Base-by-base conservation (phyloP, 1,284 basidiomycete genomes). In the Puccinia novopanici region DNA sequence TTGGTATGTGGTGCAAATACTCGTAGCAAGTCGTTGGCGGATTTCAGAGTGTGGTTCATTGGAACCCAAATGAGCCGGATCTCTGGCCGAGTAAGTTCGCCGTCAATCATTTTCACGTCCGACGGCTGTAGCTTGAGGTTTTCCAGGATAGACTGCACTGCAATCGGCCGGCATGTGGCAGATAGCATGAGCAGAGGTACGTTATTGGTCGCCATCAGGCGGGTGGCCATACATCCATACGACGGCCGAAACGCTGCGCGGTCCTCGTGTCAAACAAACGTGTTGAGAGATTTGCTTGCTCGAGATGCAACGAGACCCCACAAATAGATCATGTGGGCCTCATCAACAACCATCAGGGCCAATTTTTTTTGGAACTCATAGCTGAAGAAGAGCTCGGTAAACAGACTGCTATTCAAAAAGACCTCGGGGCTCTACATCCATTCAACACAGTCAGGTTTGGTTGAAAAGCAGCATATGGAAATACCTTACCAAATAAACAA, bases 401-500 rank as follows among this genome's bases (percentile, higher is more conserved):
- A 73, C 3, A 37, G 24, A 5, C 27, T 13, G 52, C 37, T 55
- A 40, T 73, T 73, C n/a, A 73, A 24, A n/a, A 54, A 73, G 12
- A 73, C 71, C 48, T 73, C 71, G 30, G 71, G 71, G 50, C 61
- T 65, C 61, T 65, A 24, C 34, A 24, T 17, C 50, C 15, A 37
- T 5, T 9, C 15, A n/a, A 19, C 3, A n/a, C 61, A 40, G 30
- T 65, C 61, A 65, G 34, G 5, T 65, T 13, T n/a, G 22, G n/a
- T n/a, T 40, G 10, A 40, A 6, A 22, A 24, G 19, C 10, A 40
- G 6, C 10, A 19, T 34, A 15, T 65, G 61, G 61, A 22, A 22
- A 40, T 19, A n/a, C n/a, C 61, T 40, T 3, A 73, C 71, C 50
- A 73, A 24, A 24, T 73, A 73, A 54, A 73, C 71, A 73, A 73